A percentile compares a stretch with the other conserved stretches of the same genome.
These are phyloP conservation scores for Neonectria faginata DNA, from an alignment of 2,329 filamentous ascomycete species.

Conservation along the genomic window DNA sequence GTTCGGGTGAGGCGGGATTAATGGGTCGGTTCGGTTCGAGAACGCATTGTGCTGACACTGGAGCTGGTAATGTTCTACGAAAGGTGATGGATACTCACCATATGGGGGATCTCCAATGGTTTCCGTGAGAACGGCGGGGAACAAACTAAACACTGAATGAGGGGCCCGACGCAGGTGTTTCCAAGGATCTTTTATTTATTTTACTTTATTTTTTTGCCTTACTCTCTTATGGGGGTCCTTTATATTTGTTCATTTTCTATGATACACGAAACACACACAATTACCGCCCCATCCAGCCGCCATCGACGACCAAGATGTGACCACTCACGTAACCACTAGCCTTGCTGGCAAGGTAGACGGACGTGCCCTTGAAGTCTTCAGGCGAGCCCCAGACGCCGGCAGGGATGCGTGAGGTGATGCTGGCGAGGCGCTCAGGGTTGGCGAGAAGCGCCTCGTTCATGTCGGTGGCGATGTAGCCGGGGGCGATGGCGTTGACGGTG, in stretches of 20 bases:
- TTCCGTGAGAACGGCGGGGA: too few species aligned
- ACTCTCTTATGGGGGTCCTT: slow-evolving; percentile 2
- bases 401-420: slow-evolving; percentile 84
- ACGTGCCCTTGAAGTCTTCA: slow-evolving; percentile 88
- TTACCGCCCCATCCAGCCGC: slow-evolving; percentile 91
- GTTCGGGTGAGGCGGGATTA: slow-evolving; percentile 39
- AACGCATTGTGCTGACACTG: neutral
- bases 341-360: slow-evolving; percentile 80
- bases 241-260: slow-evolving; percentile 19
- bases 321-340: slow-evolving; percentile 87
- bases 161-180: neutral
- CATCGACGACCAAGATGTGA: slow-evolving; percentile 85
- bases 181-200: neutral
- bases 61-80: neutral
- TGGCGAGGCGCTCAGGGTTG: slow-evolving; percentile 74
- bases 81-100: neutral
- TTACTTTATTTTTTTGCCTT: neutral
- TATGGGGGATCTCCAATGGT: too few species aligned
- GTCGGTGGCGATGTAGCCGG: slow-evolving; percentile 92
- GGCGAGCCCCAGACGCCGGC: slow-evolving; percentile 85
- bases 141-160: neutral
- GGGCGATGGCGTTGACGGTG: slow-evolving; percentile 88
- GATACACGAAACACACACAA: neutral
- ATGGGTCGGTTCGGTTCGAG: neutral
- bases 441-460: slow-evolving; percentile 89